These are phyloP conservation scores for Metarhizium album DNA, from an alignment of 2,329 filamentous ascomycete species.

Conservation along the genomic window DNA sequence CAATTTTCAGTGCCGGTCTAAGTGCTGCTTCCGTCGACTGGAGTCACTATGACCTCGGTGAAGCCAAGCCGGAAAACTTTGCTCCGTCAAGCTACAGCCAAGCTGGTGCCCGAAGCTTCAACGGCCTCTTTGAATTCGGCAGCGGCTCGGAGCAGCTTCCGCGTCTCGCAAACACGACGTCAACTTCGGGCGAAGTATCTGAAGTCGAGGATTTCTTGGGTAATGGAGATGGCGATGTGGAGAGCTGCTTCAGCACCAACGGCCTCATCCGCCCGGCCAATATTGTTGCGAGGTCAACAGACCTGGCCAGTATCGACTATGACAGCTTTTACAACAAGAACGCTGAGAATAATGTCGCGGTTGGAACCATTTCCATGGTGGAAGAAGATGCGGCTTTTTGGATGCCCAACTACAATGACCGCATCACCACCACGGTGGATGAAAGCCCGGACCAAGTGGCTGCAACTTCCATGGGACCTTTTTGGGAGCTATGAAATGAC, in stretches of 20 bases:
- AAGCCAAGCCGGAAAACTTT: slow-evolving; percentile 36
- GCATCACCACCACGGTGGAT: slow-evolving; percentile 23
- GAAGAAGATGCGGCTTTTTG: slow-evolving; percentile 42
- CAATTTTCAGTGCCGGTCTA: slow-evolving; percentile 52
- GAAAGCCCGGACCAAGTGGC: slow-evolving; percentile 25
- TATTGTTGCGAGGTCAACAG: slow-evolving; percentile 29
- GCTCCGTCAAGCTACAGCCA: slow-evolving; percentile 45
- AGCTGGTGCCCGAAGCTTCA: slow-evolving; percentile 38
- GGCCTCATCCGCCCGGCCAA: slow-evolving; percentile 35
- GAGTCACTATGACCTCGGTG: slow-evolving; percentile 35
- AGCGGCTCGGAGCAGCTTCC: slow-evolving; percentile 43
- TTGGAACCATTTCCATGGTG: slow-evolving; percentile 34
- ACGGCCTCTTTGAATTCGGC: slow-evolving; percentile 39
- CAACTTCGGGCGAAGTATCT: slow-evolving; percentile 56
- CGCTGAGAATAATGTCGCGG: slow-evolving; percentile 26
- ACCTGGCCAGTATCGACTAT: slow-evolving; percentile 41
- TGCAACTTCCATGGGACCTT: slow-evolving; percentile 19
- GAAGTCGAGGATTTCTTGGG: slow-evolving; percentile 51
- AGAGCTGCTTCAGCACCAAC: slow-evolving; percentile 35
- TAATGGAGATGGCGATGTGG: slow-evolving; percentile 37
- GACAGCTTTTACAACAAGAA: slow-evolving; percentile 44
- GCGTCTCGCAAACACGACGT: slow-evolving; percentile 44
- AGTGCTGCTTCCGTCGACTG: slow-evolving; percentile 40
- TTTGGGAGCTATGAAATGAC: slow-evolving; percentile 25
- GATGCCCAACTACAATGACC: slow-evolving; percentile 35